phyloP scores from a whole-genome alignment of 768 basidiomycete species.

The Boletus pseudo-olivaceus region DNA sequence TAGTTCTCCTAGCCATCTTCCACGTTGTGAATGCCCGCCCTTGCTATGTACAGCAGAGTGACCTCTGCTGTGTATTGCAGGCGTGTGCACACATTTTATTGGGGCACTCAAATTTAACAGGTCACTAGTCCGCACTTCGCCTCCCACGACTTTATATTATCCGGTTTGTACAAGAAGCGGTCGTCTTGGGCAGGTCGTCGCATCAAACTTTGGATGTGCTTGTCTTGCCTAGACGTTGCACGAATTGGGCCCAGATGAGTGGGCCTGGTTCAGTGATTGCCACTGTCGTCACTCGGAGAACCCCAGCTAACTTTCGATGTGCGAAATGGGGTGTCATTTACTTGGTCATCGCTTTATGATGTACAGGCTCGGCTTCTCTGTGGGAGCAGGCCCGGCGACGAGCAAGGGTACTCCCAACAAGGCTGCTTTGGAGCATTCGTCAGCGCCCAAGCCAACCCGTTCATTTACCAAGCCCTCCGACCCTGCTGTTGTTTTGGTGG shows the following conservation, averaged over 20 bases:
- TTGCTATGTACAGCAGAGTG: constrained; percentile 25
- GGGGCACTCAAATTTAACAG: not conserved
- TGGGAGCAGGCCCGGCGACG: not conserved
- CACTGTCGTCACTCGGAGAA: not conserved
- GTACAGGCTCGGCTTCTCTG: not conserved
- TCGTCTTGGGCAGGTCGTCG: too few relatives aligned
- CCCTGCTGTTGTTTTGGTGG: not conserved
- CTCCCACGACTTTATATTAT: not conserved
- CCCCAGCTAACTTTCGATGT: not conserved
- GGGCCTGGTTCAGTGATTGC: not conserved
- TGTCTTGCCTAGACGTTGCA: not conserved
- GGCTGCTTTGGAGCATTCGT: not conserved
- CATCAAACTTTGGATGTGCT: too few relatives aligned
- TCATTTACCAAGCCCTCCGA: not conserved
- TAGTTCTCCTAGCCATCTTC: constrained; percentile 9
- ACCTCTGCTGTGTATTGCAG: constrained; percentile 24
- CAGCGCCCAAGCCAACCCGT: not conserved
- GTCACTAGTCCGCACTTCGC: not conserved
- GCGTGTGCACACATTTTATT: constrained; percentile 22
- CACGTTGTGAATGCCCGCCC: constrained; percentile 20
- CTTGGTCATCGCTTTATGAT: not conserved
- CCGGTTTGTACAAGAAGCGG: not conserved
- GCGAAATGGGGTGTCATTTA: not conserved
- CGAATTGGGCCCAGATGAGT: not conserved
- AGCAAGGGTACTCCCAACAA: not conserved